phyloP scores from a whole-genome alignment of 495 filamentous ascomycete species.

The Podospora tetraspora region DNA sequence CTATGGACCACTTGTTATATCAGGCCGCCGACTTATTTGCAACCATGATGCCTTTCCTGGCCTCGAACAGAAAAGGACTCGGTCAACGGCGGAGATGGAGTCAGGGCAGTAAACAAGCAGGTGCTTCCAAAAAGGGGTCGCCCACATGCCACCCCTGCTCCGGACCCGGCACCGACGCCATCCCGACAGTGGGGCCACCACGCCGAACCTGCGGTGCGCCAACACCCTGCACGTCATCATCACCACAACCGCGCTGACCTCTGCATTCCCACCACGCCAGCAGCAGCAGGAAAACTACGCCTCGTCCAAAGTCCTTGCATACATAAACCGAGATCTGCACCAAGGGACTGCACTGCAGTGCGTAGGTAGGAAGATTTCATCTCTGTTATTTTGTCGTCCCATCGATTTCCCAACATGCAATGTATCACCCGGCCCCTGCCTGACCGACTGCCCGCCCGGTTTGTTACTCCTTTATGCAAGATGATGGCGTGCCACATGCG shows the following conservation, averaged over 20 bases:
- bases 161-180: not conserved
- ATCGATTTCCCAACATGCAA: not conserved
- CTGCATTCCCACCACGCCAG: no score
- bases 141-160: not conserved
- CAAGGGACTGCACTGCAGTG: no score
- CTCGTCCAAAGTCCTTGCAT: no score
- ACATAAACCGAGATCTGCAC: no score
- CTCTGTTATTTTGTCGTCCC: not conserved
- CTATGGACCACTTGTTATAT: no score
- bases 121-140: not conserved
- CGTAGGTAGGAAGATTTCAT: not conserved
- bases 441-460: not conserved
- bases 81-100: not conserved
- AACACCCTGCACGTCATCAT: not conserved
- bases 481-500: not conserved
- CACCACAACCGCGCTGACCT: not conserved
- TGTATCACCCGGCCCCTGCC: not conserved
- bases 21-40: no score
- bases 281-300: no score
- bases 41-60: no score
- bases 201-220: no score
- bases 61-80: not conserved
- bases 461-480: not conserved
- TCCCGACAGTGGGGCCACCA: not conserved
- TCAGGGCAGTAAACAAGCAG: not conserved